These are phyloP conservation scores for Amphibolis antarctica DNA, from an alignment of 106 monocot species.

Conservation along the genomic window DNA sequence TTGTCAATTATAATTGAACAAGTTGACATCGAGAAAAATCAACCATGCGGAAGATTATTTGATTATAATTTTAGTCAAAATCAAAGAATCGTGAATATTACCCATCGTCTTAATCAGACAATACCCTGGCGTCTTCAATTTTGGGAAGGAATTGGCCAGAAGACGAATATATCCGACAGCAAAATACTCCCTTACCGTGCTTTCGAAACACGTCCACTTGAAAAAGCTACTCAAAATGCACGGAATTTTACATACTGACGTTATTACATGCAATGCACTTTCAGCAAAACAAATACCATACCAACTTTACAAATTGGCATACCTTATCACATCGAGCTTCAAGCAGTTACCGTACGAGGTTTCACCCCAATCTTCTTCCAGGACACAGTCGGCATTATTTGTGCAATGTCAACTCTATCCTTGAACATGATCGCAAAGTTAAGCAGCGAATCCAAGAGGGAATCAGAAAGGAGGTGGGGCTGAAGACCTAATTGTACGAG, in stretches of 20 bases:
- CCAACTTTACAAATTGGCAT: conserved; percentile 28
- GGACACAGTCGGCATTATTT: conserved; percentile 89
- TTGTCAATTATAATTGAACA: too few species aligned
- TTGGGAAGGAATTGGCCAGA: too few species aligned
- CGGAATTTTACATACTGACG: conserved; percentile 2
- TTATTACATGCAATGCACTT: background rate
- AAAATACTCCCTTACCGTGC: too few species aligned
- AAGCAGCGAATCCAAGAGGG: conserved; percentile 77
- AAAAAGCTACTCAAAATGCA: background rate
- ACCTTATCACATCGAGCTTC: conserved; percentile 2
- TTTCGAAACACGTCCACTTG: too few species aligned
- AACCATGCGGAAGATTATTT: too few species aligned
- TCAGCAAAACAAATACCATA: conserved; percentile 19
- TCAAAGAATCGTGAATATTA: too few species aligned
- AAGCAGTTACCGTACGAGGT: conserved; percentile 35
- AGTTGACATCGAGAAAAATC: too few species aligned
- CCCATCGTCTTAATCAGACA: too few species aligned
- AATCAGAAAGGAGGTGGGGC: conserved; percentile 84
- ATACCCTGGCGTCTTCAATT: too few species aligned
- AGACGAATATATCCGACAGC: too few species aligned
- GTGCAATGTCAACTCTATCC: conserved; percentile 57
- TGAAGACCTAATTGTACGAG: conserved; percentile 67
- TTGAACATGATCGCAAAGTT: conserved; percentile 59
- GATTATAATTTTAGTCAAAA: too few species aligned
- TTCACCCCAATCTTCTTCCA: conserved; percentile 90